Percentiles rank a stretch among this genome's conserved stretches.
phyloP scores from a whole-genome alignment of 495 filamentous ascomycete species.

The Daldinia caldariorum region DNA sequence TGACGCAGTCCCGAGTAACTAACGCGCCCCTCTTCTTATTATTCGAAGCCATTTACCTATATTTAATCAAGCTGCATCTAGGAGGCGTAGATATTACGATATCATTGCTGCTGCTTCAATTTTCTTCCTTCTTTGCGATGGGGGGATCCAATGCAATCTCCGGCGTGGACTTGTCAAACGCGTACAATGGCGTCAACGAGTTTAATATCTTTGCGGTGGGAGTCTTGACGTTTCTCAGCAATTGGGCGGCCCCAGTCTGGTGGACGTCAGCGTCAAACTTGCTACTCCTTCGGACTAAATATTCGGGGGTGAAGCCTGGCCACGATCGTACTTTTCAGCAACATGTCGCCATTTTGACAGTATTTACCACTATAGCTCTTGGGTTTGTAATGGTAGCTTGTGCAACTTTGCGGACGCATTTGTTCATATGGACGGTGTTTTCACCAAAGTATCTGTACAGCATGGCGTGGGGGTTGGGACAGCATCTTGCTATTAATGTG shows the following conservation, averaged over 20 bases:
- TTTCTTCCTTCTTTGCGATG: slow-evolving; percentile 85
- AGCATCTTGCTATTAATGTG: slow-evolving; percentile 78
- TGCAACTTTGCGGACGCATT: slow-evolving; percentile 80
- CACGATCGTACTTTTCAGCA: slow-evolving; percentile 44
- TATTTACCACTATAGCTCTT: slow-evolving; percentile 68
- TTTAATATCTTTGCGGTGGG: slow-evolving; percentile 78
- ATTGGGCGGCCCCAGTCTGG: slow-evolving; percentile 93
- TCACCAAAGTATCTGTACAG: slow-evolving; percentile 94
- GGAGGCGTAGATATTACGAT: slow-evolving; percentile 65
- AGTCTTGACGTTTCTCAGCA: slow-evolving; percentile 81
- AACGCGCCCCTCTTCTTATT: slow-evolving; percentile 87
- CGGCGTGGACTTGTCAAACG: slow-evolving; percentile 81
- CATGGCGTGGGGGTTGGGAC: slow-evolving; percentile 85
- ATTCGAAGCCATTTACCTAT: slow-evolving; percentile 66
- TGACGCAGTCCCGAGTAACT: slow-evolving; percentile 84
- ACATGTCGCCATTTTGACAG: slow-evolving; percentile 70
- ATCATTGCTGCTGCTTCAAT: slow-evolving; percentile 74
- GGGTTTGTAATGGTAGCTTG: slow-evolving; percentile 89
- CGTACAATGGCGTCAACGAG: slow-evolving; percentile 80
- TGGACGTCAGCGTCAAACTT: slow-evolving; percentile 73
- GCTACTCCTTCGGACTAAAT: slow-evolving; percentile 57
- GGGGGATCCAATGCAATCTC: slow-evolving; percentile 94
- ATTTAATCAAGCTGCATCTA: slow-evolving; percentile 61
- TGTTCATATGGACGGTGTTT: slow-evolving; percentile 99
- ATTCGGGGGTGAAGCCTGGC: slow-evolving; percentile 2